Evolutionary conservation across 129 eudicot species (phyloP).

Genomic region (Solidago caesia): DNA sequence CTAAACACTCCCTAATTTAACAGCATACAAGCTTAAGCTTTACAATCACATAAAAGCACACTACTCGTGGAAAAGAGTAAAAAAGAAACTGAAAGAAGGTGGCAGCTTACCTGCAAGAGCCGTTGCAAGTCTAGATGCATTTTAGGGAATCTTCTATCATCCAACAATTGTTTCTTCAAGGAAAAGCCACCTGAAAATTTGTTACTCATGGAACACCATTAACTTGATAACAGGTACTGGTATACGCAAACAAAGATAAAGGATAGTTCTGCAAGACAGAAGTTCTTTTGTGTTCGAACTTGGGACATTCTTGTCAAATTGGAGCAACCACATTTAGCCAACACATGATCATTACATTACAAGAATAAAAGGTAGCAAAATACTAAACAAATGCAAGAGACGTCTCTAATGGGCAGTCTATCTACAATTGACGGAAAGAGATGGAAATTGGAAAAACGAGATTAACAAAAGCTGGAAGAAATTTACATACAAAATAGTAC

Average conservation of each 20-base stretch:
- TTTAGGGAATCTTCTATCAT: conserved; percentile 89
- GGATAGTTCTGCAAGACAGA: no score
- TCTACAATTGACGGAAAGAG: background rate
- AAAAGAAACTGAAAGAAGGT: background rate
- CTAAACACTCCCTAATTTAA: no score
- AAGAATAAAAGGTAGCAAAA: conserved; percentile 4
- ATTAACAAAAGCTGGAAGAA: background rate
- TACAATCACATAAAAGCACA: no score
- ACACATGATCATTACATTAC: background rate
- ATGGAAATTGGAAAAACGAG: background rate
- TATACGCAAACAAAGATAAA: conserved; percentile 1
- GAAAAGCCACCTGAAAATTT: conserved; percentile 73
- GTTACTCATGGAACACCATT: background rate
- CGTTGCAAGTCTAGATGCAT: conserved; percentile 99
- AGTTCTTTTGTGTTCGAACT: background rate
- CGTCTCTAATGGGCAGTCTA: background rate
- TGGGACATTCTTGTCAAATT: background rate
- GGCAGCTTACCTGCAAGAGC: conserved; percentile 66
- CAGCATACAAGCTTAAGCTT: no score
- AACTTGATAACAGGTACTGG: background rate
- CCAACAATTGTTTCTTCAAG: conserved; percentile 79
- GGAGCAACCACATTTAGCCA: background rate
- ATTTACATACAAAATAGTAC: background rate
- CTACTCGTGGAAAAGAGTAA: background rate
- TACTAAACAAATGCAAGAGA: background rate